Percentiles rank a stretch among this genome's conserved stretches.
phyloP scores from a whole-genome alignment of 768 basidiomycete genomes.

The Mycena indigotica region DNA sequence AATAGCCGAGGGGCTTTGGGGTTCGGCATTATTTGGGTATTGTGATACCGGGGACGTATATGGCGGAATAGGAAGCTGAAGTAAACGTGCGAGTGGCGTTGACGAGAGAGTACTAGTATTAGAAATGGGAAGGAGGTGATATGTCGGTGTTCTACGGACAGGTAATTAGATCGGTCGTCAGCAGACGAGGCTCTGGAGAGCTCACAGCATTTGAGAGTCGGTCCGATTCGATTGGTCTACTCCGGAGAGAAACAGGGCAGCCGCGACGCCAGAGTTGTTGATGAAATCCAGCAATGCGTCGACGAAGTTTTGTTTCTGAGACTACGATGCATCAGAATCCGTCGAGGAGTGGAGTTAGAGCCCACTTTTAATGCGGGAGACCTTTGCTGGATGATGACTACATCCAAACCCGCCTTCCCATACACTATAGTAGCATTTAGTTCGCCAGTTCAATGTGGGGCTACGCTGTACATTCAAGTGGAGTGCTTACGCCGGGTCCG shows the following conservation, averaged over 20 bases:
- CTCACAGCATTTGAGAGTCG: constrained; percentile 79
- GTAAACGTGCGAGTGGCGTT: constrained; percentile 47
- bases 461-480: constrained; percentile 72
- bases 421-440: constrained; percentile 53
- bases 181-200: not conserved
- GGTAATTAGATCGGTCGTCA: not conserved
- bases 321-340: constrained; percentile 38
- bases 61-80: constrained; percentile 50
- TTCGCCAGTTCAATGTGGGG: not conserved
- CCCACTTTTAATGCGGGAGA: constrained; percentile 77
- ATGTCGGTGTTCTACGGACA: constrained; percentile 60
- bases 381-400: constrained; percentile 76
- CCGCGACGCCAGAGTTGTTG: constrained; percentile 46
- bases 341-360: constrained; percentile 1
- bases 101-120: constrained; percentile 46
- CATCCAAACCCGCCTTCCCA: constrained; percentile 46
- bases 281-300: constrained; percentile 60
- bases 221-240: constrained; percentile 75
- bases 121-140: constrained; percentile 49
- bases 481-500: constrained; percentile 65
- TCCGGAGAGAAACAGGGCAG: constrained; percentile 69
- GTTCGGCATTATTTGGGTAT: constrained; percentile 28
- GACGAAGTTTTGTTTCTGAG: constrained; percentile 69
- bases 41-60: constrained; percentile 54
- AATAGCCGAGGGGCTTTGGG: constrained; percentile 12